A percentile compares a stretch with the other conserved stretches of the same genome.
phyloP scores from a whole-genome alignment of 2,329 filamentous ascomycete species.

The Aspergillus arachidicola region DNA sequence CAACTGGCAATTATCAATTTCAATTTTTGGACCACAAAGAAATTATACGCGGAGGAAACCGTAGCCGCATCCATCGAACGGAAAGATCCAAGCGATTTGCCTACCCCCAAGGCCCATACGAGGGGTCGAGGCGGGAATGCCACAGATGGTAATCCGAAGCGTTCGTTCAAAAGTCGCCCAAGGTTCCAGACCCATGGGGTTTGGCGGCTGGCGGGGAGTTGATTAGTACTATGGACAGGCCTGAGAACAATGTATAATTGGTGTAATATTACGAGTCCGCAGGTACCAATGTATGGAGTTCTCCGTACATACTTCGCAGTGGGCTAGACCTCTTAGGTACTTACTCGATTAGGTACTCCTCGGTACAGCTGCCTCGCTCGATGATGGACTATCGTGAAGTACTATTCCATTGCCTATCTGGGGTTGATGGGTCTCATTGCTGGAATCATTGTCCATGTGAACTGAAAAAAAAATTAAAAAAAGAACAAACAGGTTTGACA shows the following conservation, averaged over 20 bases:
- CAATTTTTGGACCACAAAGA: background rate
- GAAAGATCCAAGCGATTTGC: background rate
- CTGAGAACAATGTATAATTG: background rate
- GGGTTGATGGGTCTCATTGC: conserved; percentile 17
- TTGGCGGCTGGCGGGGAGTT: background rate
- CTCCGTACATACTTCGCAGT: background rate
- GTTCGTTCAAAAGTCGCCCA: background rate
- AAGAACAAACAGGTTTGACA: conserved; percentile 10
- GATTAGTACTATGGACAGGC: background rate
- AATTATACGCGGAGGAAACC: background rate
- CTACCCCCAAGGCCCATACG: background rate
- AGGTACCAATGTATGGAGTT: background rate
- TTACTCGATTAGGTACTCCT: conserved; percentile 4
- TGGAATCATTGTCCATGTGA: conserved; percentile 34
- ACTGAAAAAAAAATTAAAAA: conserved; percentile 27
- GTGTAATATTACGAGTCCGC: conserved; percentile 4
- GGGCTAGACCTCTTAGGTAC: background rate
- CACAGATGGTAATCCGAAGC: conserved; percentile 36
- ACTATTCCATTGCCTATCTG: conserved; percentile 11
- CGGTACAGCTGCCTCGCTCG: background rate
- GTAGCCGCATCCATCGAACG: background rate
- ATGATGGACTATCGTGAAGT: background rate
- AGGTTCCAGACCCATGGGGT: conserved; percentile 23
- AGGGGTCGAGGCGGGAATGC: conserved; percentile 27
- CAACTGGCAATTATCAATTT: background rate